A percentile compares a stretch with the other conserved stretches of the same genome.
Evolutionary conservation across 2,329 filamentous ascomycete genomes (phyloP).

Genomic region (Ustulina deusta): DNA sequence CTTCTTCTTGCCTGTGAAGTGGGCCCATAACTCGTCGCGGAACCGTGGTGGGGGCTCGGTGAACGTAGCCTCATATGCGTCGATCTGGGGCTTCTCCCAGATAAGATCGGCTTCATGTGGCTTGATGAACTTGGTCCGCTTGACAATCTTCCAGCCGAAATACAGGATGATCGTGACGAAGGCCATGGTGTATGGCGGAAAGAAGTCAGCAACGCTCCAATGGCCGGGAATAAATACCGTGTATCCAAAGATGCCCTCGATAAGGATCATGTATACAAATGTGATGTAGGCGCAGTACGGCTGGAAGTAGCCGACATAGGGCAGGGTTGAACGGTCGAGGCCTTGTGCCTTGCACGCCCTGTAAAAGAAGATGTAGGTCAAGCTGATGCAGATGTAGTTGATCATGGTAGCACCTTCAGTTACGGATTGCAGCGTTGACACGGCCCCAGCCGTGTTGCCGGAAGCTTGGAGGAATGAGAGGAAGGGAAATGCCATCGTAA

Average conservation of each 20-base stretch:
- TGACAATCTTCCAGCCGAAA: conserved; percentile 73
- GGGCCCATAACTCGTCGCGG: conserved; percentile 58
- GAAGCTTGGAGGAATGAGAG: conserved; percentile 64
- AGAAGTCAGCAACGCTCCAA: conserved; percentile 54
- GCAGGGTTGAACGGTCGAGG: conserved; percentile 63
- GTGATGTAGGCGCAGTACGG: conserved; percentile 67
- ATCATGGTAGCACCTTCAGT: conserved; percentile 60
- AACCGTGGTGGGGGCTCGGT: conserved; percentile 59
- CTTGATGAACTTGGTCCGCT: conserved; percentile 66
- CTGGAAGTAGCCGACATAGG: conserved; percentile 70
- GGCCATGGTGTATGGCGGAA: conserved; percentile 64
- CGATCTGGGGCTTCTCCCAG: conserved; percentile 70
- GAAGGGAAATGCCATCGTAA: conserved; percentile 71
- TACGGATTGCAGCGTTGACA: conserved; percentile 56
- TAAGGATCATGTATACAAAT: conserved; percentile 56
- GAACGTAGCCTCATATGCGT: conserved; percentile 64
- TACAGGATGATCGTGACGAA: conserved; percentile 62
- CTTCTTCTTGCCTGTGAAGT: conserved; percentile 53
- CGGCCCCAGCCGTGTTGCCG: conserved; percentile 48
- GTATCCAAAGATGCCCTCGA: conserved; percentile 68
- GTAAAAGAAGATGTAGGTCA: conserved; percentile 71
- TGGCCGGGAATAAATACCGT: conserved; percentile 57
- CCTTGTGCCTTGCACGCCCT: conserved; percentile 64
- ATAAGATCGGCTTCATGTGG: conserved; percentile 69
- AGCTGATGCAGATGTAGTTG: conserved; percentile 70